phyloP scores from a whole-genome alignment of 2,329 filamentous ascomycete genomes.

The Torrubiella hemipterigena region DNA sequence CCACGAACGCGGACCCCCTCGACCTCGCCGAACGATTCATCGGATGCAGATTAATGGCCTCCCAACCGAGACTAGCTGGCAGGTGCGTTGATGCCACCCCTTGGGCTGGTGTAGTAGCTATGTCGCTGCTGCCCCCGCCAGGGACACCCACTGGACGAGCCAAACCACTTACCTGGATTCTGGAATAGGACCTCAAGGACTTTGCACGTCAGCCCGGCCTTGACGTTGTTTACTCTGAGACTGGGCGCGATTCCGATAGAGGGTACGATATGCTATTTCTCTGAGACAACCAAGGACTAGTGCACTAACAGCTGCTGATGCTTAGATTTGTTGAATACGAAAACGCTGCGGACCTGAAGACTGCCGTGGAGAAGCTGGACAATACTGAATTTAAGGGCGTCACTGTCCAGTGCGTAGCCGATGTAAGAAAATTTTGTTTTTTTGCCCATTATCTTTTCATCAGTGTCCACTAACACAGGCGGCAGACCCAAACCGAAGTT shows the following conservation, averaged over 20 bases:
- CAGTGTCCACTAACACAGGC: constrained; percentile 4
- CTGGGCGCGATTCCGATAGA: constrained; percentile 80
- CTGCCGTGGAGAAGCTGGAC: constrained; percentile 90
- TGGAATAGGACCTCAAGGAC: constrained; percentile 96
- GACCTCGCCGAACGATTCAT: constrained; percentile 86
- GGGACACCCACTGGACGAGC: neutral
- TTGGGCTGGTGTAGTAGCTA: constrained; percentile 15
- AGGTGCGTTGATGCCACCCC: constrained; percentile 64
- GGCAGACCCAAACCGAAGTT: constrained; percentile 70
- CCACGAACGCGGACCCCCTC: constrained; percentile 48
- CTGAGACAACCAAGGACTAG: too few species aligned
- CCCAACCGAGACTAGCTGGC: constrained; percentile 98
- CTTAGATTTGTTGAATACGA: constrained; percentile 98
- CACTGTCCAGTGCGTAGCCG: constrained; percentile 72
- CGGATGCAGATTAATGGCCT: constrained; percentile 98
- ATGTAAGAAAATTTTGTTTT: too few species aligned
- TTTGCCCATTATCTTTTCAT: constrained; percentile 11
- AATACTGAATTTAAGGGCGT: constrained; percentile 85
- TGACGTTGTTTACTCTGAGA: constrained; percentile 97
- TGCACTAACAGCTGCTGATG: too few species aligned
- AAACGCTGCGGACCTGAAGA: constrained; percentile 76
- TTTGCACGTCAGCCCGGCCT: constrained; percentile 94
- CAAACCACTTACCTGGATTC: constrained; percentile 66
- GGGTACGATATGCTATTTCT: constrained; percentile 74
- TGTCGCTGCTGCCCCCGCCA: neutral